A percentile compares a stretch with the other conserved stretches of the same genome.
phyloP scores from a whole-genome alignment of 2,329 filamentous ascomycete genomes.

The Colletotrichum tabaci region DNA sequence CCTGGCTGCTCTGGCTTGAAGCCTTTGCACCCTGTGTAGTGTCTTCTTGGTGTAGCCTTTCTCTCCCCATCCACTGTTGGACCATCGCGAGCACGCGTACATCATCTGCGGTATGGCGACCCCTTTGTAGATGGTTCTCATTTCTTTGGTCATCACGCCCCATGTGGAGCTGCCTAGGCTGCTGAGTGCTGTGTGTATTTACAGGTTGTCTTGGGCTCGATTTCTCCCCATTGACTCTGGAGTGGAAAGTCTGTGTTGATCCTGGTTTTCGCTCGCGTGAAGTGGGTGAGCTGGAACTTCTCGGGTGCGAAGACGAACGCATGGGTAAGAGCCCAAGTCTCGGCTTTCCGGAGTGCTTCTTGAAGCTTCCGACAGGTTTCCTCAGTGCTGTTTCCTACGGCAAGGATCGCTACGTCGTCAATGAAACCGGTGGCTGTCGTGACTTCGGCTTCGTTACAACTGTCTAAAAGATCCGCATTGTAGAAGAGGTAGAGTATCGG shows the following conservation, averaged over 20 bases:
- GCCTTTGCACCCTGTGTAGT: not conserved
- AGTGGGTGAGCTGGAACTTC: slow-evolving; percentile 47
- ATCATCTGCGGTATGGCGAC: slow-evolving; percentile 47
- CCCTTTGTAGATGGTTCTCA: slow-evolving; percentile 47
- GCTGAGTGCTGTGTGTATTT: slow-evolving; percentile 46
- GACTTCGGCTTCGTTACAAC: slow-evolving; percentile 27
- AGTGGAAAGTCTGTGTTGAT: slow-evolving; percentile 42
- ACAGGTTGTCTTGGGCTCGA: slow-evolving; percentile 25
- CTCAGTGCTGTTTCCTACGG: slow-evolving; percentile 34
- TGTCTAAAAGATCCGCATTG: slow-evolving; percentile 47
- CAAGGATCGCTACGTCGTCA: slow-evolving; percentile 38
- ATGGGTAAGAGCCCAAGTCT: slow-evolving; percentile 43
- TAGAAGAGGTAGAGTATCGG: slow-evolving; percentile 49
- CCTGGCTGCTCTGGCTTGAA: not conserved
- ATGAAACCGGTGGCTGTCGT: slow-evolving; percentile 40
- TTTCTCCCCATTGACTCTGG: slow-evolving; percentile 23
- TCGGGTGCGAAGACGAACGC: slow-evolving; percentile 44
- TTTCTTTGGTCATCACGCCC: slow-evolving; percentile 44
- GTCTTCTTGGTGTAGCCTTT: not conserved
- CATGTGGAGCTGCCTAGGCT: slow-evolving; percentile 46
- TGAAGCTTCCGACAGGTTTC: slow-evolving; percentile 43
- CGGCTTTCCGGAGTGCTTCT: slow-evolving; percentile 37
- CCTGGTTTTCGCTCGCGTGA: slow-evolving; percentile 41
- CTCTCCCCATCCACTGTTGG: slow-evolving; percentile 37
- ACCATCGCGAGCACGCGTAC: slow-evolving; percentile 47